Base-by-base conservation (phyloP, 495 filamentous ascomycete genomes). In the Aspergillus mulundensis region DNA sequence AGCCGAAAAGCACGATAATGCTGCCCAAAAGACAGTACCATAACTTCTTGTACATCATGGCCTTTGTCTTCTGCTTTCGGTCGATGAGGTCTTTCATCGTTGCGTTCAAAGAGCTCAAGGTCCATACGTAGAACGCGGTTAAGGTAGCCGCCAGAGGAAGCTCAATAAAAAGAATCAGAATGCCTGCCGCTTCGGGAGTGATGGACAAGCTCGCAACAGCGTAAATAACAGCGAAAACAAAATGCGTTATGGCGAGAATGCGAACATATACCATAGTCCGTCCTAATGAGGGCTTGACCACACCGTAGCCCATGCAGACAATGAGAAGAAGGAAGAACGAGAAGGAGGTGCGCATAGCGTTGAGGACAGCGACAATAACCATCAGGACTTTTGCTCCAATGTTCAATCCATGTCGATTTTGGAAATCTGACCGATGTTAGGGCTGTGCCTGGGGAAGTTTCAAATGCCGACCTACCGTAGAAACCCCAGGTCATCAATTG, bases 91-190 rank as follows among this genome's bases (percentile, higher is more conserved):
- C 93, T 73, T 97, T 97, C 80, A 96, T 94, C 0, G 94, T 99
- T 45, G 83, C 74, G 67, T 92, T 96, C 53, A 99, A 78, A 7
- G 91, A 93, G 76, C 95, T 97, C 64, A 99, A 81, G 15, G 94
- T 99, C 94, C 95, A 99, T 57, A 99, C 87, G 70, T 99, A 99
- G 74, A 99, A 99, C 14, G 89, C 91, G 5, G 94, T 99, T 60
- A 97, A 70, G 2, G 94, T 97, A 57, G 81, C 94, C 10, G 94
- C 90, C 28, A 99, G 80, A 0, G 94, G 94, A 8, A 99, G 81
- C 51, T 97, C 91, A 65, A 97, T 93, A 36, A 99, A 84, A 18
- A 99, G 84, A n/a, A 99, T 87, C 24, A 96, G 82, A 10, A 91
- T 91, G 2, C 94, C 93, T 67, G 74, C 65, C 46, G 73, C 76